Percentiles rank a stretch among this genome's conserved stretches.
Conservation (phyloP, 169 alveolate genomes). For the Plasmodium ovale region DNA sequence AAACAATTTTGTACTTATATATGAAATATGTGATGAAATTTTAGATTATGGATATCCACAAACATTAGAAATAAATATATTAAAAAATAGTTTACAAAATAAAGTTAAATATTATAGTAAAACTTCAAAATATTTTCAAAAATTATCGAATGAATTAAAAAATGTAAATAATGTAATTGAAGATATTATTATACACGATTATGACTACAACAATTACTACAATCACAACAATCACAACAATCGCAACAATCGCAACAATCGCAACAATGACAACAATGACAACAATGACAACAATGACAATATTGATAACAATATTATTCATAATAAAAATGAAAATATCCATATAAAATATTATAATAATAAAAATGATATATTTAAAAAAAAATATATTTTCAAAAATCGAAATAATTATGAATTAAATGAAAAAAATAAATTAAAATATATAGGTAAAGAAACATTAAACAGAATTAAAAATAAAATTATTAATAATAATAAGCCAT, state of each 20-base stretch:
- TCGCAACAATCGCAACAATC: too few relatives aligned
- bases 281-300: too few relatives aligned
- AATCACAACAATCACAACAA: too few relatives aligned
- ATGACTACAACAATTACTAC: too few relatives aligned
- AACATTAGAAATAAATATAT: conserved; percentile 93
- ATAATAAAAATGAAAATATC: conserved; percentile 15
- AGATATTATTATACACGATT: conserved; percentile 69
- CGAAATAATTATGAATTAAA: conserved; percentile 28
- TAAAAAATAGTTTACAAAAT: conserved; percentile 88
- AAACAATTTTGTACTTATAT: conserved; percentile 96
- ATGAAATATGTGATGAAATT: conserved; percentile 97
- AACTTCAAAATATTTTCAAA: conserved; percentile 47
- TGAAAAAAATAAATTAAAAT: conserved; percentile 61
- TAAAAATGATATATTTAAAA: neutral
- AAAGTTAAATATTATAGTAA: conserved; percentile 62
- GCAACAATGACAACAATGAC: too few relatives aligned
- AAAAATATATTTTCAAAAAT: conserved; percentile 18
- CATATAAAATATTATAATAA: conserved; percentile 25
- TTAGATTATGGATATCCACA: conserved; percentile 97
- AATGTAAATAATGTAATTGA: conserved; percentile 50
- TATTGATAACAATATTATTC: too few relatives aligned
- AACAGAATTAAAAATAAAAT: conserved; percentile 66
- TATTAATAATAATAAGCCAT: conserved; percentile 33
- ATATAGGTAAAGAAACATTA: conserved; percentile 69
- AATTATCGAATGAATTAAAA: conserved; percentile 33